phyloP scores from a whole-genome alignment of 192 early-diverging fungal genomes.

The Gigaspora rosea region DNA sequence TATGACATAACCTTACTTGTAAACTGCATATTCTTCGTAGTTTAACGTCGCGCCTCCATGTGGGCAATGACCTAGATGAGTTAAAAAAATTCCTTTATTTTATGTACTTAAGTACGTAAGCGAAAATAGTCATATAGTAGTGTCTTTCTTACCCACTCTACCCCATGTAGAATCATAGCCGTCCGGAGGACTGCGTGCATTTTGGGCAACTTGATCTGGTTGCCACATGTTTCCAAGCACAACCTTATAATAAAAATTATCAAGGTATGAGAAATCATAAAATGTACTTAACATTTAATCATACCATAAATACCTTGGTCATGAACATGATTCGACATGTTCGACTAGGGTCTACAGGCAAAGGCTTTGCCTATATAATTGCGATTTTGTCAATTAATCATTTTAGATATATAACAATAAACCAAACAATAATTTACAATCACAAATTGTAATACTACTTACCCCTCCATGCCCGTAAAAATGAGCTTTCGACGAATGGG shows the following conservation, averaged over 20 bases:
- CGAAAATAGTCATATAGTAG: not conserved
- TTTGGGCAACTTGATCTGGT: conserved; percentile 3
- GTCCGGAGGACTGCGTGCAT: not conserved
- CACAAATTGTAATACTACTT: not conserved
- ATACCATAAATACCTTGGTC: not conserved
- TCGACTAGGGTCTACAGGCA: not conserved
- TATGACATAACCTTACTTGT: not conserved
- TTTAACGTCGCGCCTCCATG: not conserved
- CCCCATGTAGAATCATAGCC: conserved; percentile 25
- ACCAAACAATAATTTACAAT: not conserved
- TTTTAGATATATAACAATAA: too few species aligned
- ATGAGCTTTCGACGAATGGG: conserved; percentile 16
- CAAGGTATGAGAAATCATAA: not conserved
- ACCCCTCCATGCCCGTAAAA: conserved; percentile 30
- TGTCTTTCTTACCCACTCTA: conserved; percentile 3
- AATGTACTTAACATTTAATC: not conserved
- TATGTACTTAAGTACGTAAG: not conserved
- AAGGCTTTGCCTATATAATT: not conserved
- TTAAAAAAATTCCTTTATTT: not conserved
- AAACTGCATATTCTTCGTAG: conserved; percentile 27
- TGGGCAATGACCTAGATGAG: conserved; percentile 10
- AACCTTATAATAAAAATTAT: not conserved
- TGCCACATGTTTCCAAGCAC: conserved; percentile 7
- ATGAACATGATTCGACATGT: conserved; percentile 20
- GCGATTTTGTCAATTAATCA: too few species aligned